Conservation (phyloP, 164 flowering plant species). For the Paratinospora sagittata region DNA sequence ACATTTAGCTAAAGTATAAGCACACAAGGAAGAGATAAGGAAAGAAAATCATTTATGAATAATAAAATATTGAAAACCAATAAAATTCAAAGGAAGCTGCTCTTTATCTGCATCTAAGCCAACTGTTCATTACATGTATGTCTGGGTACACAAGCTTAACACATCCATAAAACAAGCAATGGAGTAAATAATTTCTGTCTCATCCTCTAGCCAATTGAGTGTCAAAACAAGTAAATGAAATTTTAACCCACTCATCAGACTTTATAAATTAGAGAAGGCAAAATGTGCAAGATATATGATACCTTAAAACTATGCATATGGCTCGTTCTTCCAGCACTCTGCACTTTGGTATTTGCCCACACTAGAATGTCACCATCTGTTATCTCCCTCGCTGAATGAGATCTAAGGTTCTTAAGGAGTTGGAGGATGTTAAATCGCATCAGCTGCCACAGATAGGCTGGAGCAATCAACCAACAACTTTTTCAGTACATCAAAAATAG, state of each 20-base stretch:
- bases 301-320: conserved; percentile 87
- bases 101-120: too few species aligned
- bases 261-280: not conserved
- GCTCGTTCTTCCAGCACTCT: conserved; percentile 50
- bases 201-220: too few species aligned
- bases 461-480: not conserved
- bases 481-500: not conserved
- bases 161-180: not conserved
- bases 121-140: not conserved
- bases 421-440: conserved; percentile 86
- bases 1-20: too few species aligned
- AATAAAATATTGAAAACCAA: too few species aligned
- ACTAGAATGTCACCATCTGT: conserved; percentile 67
- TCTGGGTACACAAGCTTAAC: not conserved
- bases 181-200: too few species aligned
- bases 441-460: conserved; percentile 95
- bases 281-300: not conserved
- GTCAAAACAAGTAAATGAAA: too few species aligned
- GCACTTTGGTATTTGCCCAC: conserved; percentile 85
- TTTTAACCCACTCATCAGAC: not conserved
- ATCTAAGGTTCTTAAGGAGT: conserved; percentile 72
- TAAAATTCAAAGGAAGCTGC: too few species aligned
- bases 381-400: conserved; percentile 67
- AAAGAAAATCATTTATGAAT: too few species aligned
- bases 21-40: too few species aligned